Evolutionary conservation across 2,329 filamentous ascomycete species (phyloP).

Genomic region (Trichoderma koningii): DNA sequence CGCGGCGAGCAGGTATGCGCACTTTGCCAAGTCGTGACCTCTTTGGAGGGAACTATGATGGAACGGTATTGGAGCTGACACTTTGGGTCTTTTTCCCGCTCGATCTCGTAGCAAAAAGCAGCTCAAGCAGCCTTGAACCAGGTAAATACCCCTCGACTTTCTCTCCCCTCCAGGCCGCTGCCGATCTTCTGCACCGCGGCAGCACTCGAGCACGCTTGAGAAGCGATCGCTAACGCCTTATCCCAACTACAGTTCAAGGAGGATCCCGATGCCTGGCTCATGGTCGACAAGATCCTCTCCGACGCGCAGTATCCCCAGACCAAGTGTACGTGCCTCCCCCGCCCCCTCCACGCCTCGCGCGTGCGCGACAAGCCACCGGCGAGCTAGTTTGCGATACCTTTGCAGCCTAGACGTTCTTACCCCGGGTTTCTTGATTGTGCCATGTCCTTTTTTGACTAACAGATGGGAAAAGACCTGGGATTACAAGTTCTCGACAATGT

Average conservation of each 20-base stretch:
- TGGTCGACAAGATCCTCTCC: constrained; percentile 95
- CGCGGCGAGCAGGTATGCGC: constrained; percentile 82
- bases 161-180: neutral
- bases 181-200: neutral
- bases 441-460: constrained; percentile 33
- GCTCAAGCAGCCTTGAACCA: constrained; percentile 91
- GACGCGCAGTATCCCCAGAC: constrained; percentile 93
- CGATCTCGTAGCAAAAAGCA: constrained; percentile 79
- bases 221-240: constrained; percentile 4
- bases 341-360: constrained; percentile 5
- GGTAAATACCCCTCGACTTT: constrained; percentile 56
- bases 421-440: neutral
- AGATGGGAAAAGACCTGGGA: constrained; percentile 68
- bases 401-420: neutral
- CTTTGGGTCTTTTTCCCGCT: constrained; percentile 39
- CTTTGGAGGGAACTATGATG: neutral
- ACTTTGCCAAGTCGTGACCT: neutral
- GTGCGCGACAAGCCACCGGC: neutral
- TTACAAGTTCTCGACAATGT: constrained; percentile 97
- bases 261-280: constrained; percentile 95
- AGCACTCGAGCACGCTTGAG: neutral
- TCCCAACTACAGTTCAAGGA: constrained; percentile 81
- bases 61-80: constrained; percentile 39
- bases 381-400: neutral
- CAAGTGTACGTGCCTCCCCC: constrained; percentile 69